These are phyloP conservation scores for Cymbopogon citratus DNA, from an alignment of 176 grass and related monocot genomes.

Conservation along the genomic window DNA sequence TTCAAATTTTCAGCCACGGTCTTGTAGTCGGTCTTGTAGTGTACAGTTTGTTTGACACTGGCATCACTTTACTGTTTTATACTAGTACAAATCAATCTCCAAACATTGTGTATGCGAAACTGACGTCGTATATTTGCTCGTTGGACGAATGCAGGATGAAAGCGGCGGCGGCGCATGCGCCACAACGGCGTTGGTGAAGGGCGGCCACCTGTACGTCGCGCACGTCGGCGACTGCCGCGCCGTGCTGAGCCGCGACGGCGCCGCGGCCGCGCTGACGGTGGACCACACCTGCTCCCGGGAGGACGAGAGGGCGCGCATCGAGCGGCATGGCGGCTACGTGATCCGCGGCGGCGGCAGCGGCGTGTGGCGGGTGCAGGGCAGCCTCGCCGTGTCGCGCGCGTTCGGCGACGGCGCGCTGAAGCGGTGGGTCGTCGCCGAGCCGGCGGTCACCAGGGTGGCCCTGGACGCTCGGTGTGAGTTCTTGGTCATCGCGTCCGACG, in stretches of 20 bases:
- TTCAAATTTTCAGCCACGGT: no score
- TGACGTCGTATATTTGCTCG: no score
- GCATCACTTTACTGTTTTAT: no score
- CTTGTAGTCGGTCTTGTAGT: no score
- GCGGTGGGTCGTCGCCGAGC: slow-evolving; percentile 51
- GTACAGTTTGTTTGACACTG: no score
- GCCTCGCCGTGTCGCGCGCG: slow-evolving; percentile 62
- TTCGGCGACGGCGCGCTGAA: slow-evolving; percentile 50
- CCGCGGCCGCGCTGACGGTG: slow-evolving; percentile 39
- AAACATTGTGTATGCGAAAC: no score
- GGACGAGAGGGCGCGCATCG: slow-evolving; percentile 55
- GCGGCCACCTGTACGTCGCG: slow-evolving; percentile 57
- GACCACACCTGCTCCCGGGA: slow-evolving; percentile 59
- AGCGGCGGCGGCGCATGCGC: slow-evolving; percentile 63
- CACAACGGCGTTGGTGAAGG: slow-evolving; percentile 54
- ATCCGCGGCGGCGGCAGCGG: slow-evolving; percentile 48
- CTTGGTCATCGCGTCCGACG: slow-evolving; percentile 82
- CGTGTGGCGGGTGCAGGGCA: slow-evolving; percentile 74
- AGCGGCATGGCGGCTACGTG: slow-evolving; percentile 67
- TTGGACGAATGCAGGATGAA: no score
- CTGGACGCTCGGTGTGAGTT: slow-evolving; percentile 49
- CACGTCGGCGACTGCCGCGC: slow-evolving; percentile 79
- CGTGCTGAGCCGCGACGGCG: slow-evolving; percentile 34
- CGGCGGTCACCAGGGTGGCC: slow-evolving; percentile 24
- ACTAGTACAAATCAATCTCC: no score